phyloP scores from a whole-genome alignment of 306 rosid genomes.

The Echinosophora koreensis region DNA sequence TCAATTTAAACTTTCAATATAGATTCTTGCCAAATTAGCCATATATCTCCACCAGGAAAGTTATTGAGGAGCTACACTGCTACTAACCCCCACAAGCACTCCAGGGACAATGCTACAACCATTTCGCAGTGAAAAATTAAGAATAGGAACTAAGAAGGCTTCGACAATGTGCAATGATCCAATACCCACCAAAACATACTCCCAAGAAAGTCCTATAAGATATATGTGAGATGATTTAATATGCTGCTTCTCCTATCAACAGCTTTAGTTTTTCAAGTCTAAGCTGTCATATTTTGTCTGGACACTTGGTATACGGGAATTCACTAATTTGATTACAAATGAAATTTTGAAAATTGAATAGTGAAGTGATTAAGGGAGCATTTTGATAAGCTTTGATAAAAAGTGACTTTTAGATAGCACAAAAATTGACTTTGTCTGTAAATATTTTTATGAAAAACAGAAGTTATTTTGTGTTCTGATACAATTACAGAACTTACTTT shows the following conservation, averaged over 20 bases:
- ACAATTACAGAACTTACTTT: no score
- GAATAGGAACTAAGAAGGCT: neutral
- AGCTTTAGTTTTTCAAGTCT: conserved; percentile 3
- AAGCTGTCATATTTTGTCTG: neutral
- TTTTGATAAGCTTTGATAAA: no score
- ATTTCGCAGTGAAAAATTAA: conserved; percentile 21
- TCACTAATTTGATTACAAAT: conserved; percentile 1
- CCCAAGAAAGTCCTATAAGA: conserved; percentile 20
- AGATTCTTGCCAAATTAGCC: conserved; percentile 6
- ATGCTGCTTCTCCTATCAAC: conserved; percentile 11
- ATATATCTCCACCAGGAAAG: neutral
- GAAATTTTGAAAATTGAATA: neutral
- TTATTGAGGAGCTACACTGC: conserved; percentile 25
- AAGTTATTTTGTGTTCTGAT: no score
- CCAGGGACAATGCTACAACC: conserved; percentile 22
- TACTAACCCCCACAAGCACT: conserved; percentile 23
- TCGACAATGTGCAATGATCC: conserved; percentile 8
- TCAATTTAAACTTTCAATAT: conserved; percentile 34
- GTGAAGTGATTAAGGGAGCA: neutral
- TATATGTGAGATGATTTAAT: conserved; percentile 9
- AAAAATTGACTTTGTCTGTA: no score
- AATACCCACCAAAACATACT: conserved; percentile 32
- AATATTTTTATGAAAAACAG: no score
- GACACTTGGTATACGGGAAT: neutral
- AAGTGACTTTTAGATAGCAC: no score